These are phyloP conservation scores for Suillus variegatus DNA, from an alignment of 768 basidiomycete species.

Conservation along the genomic window DNA sequence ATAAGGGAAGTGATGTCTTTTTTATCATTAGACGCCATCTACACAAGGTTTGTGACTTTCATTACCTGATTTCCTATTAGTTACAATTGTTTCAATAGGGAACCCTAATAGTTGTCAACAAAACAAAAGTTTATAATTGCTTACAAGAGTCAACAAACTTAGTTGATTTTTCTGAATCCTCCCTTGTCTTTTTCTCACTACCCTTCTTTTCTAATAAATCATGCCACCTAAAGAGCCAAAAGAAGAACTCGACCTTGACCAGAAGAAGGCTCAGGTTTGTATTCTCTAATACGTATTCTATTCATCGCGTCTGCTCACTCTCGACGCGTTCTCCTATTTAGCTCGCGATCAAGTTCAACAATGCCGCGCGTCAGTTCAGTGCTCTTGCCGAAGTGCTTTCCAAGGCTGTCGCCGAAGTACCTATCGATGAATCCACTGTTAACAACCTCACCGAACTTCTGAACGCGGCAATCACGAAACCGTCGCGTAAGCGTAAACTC, in stretches of 20 bases:
- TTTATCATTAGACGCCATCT: neutral
- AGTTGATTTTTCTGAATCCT: constrained; percentile 40
- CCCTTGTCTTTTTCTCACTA: constrained; percentile 33
- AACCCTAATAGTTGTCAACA: constrained; percentile 39
- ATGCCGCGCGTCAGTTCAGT: constrained; percentile 67
- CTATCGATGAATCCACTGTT: constrained; percentile 30
- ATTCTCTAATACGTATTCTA: constrained; percentile 4
- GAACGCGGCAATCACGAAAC: constrained; percentile 29
- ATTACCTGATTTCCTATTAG: constrained; percentile 34
- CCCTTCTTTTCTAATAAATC: constrained; percentile 18
- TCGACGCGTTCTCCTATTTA: constrained; percentile 33
- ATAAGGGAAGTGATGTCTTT: neutral
- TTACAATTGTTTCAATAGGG: constrained; percentile 34
- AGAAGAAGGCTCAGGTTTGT: constrained; percentile 32
- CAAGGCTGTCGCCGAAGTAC: constrained; percentile 43
- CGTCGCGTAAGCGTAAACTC: constrained; percentile 56
- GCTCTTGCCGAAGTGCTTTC: constrained; percentile 62
- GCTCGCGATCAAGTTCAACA: constrained; percentile 56
- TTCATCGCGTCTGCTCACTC: constrained; percentile 13
- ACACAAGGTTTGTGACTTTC: constrained; percentile 2
- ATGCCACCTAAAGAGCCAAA: constrained; percentile 30
- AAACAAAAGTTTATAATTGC: constrained; percentile 40
- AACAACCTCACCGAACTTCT: constrained; percentile 26
- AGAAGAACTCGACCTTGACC: constrained; percentile 29
- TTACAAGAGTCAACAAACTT: constrained; percentile 36